These are phyloP conservation scores for Aspergillus novofumigatus DNA, from an alignment of 2,329 filamentous ascomycete species.

Conservation along the genomic window DNA sequence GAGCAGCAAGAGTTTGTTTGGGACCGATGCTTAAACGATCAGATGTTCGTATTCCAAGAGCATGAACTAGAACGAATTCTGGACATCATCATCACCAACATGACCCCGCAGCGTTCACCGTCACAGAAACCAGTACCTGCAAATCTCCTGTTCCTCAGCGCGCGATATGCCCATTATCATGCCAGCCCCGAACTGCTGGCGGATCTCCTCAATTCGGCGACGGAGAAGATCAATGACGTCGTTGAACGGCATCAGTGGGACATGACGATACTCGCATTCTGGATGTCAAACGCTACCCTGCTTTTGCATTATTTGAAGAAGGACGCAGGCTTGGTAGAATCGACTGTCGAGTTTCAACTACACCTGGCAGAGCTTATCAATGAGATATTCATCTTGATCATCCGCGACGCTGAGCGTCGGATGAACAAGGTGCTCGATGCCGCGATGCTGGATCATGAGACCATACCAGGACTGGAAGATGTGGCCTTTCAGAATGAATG, in stretches of 20 bases:
- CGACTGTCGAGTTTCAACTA: conserved; percentile 83
- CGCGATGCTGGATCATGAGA: conserved; percentile 96
- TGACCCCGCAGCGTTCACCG: conserved; percentile 92
- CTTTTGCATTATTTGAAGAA: conserved; percentile 97
- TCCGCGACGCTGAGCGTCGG: conserved; percentile 88
- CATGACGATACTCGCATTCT: conserved; percentile 98
- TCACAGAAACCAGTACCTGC: conserved; percentile 97
- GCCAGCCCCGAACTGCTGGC: conserved; percentile 79
- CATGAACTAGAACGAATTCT: conserved; percentile 86
- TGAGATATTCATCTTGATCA: conserved; percentile 97
- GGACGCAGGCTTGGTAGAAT: conserved; percentile 73
- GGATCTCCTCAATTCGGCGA: conserved; percentile 75
- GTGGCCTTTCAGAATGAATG: conserved; percentile 97
- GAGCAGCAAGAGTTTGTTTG: conserved; percentile 94
- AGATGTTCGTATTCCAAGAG: conserved; percentile 99
- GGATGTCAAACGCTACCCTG: conserved; percentile 95
- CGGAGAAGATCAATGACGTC: conserved; percentile 94
- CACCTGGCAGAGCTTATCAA: conserved; percentile 94
- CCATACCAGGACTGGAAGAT: conserved; percentile 94
- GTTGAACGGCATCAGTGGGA: conserved; percentile 98
- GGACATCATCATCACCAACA: conserved; percentile 93
- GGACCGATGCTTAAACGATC: conserved; percentile 89
- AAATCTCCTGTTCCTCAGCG: conserved; percentile 93
- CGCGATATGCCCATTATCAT: conserved; percentile 95
- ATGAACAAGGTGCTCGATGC: conserved; percentile 93